Evolutionary conservation across 1,284 basidiomycete genomes (phyloP), one percentile per base, ranked within the genome.

Genomic region (Cutaneotrichosporon cutaneum): DNA sequence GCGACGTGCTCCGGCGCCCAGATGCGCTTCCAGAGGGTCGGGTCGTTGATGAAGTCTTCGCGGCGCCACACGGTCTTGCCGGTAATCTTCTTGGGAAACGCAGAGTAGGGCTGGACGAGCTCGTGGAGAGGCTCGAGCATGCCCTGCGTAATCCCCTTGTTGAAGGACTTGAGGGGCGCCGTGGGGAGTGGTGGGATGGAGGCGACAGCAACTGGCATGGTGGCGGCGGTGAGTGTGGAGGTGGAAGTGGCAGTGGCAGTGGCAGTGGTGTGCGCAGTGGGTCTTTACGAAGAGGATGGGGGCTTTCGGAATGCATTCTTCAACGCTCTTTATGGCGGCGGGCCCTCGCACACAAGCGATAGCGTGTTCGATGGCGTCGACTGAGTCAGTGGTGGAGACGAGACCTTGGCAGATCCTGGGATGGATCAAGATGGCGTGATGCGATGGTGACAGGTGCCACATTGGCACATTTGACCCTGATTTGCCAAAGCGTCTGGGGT

Each of bases 31-130:
- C 75, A 77, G 26, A 64, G 48, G n/a, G 67, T 59, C 3, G 61
- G 60, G 47, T 67, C 44, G n/a, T 59, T 30, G n/a, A 60, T 39
- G 54, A 68, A 74, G 13, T 74, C 68, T 26, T 72, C 71, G 32
- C 62, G 61, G 13, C 36, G 58, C 75, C 75, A 77, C 22, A 75
- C 72, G 1, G 75, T 77, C 47, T 66, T 56, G 58, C 80, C 71
- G 3, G 67, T 68, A 59, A 81, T 70, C 48, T 75, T 56, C 62
- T 72, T 71, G 18, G 80, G 80, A 57, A 81, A 76, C 9, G 68
- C 54, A 0, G 61, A 48, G 68, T 80, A 81, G 0, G 77, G 71
- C 30, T 60, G 54, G 22, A 72, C 59, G 9, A 66, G 58, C 8
- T 58, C 57, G 21, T 62, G 58, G 32, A 69, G 33, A 4, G 70